Evolutionary conservation across 23 red algal genomes (phyloP).

Genomic region (Agarophyton chilense): DNA sequence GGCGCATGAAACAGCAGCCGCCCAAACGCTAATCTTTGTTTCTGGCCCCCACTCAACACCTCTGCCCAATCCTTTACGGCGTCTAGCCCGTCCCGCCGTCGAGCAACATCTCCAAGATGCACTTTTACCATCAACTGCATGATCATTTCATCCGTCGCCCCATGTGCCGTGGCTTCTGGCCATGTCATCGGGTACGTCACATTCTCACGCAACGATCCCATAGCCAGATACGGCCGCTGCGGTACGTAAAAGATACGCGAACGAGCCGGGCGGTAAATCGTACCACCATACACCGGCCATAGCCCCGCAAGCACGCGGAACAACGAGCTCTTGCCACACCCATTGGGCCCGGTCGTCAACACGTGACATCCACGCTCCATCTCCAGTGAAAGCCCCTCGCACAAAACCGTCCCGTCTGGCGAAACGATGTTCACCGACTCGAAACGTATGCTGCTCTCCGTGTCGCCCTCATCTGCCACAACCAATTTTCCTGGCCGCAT

Average conservation of each 20-base stretch:
- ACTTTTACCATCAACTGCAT: conserved; percentile 78
- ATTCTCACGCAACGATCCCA: conserved; percentile 91
- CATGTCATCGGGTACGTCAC: conserved; percentile 96
- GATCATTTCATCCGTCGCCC: conserved; percentile 74
- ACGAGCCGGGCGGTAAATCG: conserved; percentile 75
- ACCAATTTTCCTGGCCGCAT: conserved; percentile 90
- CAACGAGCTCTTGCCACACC: conserved; percentile 88
- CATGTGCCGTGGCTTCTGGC: conserved; percentile 62
- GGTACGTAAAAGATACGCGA: conserved; percentile 91
- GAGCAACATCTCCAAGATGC: conserved; percentile 77
- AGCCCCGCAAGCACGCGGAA: conserved; percentile 95
- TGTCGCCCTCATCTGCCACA: conserved; percentile 42
- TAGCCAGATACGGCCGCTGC: conserved; percentile 90
- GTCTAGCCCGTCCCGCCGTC: conserved; percentile 83
- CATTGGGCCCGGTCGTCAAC: conserved; percentile 94
- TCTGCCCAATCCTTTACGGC: conserved; percentile 95
- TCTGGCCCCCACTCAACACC: conserved; percentile 93
- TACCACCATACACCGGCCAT: conserved; percentile 98
- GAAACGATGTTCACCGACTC: conserved; percentile 88
- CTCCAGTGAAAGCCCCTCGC: conserved; percentile 74
- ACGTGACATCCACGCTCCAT: conserved; percentile 93
- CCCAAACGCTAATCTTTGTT: conserved; percentile 92
- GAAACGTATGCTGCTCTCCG: conserved; percentile 63
- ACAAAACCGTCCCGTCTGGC: conserved; percentile 84
- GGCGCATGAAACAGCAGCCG: conserved; percentile 89